Conservation (phyloP, 108 stramenopile genomes). For the Fragilariopsis cylindrus region DNA sequence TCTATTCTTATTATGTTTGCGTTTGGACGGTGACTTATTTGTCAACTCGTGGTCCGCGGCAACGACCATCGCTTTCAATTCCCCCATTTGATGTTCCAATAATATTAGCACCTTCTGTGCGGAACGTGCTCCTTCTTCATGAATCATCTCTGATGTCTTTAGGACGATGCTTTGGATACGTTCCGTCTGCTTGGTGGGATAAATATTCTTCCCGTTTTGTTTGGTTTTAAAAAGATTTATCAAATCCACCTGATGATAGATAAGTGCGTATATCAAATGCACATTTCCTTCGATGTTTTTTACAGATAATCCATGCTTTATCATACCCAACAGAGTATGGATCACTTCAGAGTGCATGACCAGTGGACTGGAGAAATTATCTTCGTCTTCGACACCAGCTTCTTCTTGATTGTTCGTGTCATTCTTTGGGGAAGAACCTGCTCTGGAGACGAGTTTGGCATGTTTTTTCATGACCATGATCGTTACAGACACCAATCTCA, state of each 20-base stretch:
- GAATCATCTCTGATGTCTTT: slow-evolving; percentile 46
- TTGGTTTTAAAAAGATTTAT: slow-evolving; percentile 33
- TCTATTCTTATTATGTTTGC: slow-evolving; percentile 14
- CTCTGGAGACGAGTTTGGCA: slow-evolving; percentile 14
- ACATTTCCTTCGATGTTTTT: slow-evolving; percentile 72
- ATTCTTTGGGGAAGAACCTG: not conserved
- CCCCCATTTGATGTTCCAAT: slow-evolving; percentile 39
- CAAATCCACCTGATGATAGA: slow-evolving; percentile 71
- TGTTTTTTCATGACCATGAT: slow-evolving; percentile 64
- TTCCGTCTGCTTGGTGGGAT: slow-evolving; percentile 38
- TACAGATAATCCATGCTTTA: slow-evolving; percentile 57
- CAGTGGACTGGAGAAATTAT: slow-evolving; percentile 31
- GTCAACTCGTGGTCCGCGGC: slow-evolving; percentile 2
- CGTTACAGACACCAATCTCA: slow-evolving; percentile 72
- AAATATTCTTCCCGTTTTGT: slow-evolving; percentile 17
- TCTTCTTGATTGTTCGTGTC: slow-evolving; percentile 29
- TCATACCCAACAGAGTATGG: slow-evolving; percentile 57
- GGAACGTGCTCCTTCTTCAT: slow-evolving; percentile 51
- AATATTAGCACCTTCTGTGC: slow-evolving; percentile 57
- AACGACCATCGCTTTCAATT: slow-evolving; percentile 27
- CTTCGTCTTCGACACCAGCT: slow-evolving; percentile 48
- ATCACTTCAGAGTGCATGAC: slow-evolving; percentile 79
- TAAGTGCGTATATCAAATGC: slow-evolving; percentile 71
- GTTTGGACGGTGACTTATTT: slow-evolving; percentile 14
- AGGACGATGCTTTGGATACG: slow-evolving; percentile 41